Percentiles rank a stretch among this genome's conserved stretches.
phyloP scores from a whole-genome alignment of 352 stramenopile species.

The Phytophthora kernoviae region DNA sequence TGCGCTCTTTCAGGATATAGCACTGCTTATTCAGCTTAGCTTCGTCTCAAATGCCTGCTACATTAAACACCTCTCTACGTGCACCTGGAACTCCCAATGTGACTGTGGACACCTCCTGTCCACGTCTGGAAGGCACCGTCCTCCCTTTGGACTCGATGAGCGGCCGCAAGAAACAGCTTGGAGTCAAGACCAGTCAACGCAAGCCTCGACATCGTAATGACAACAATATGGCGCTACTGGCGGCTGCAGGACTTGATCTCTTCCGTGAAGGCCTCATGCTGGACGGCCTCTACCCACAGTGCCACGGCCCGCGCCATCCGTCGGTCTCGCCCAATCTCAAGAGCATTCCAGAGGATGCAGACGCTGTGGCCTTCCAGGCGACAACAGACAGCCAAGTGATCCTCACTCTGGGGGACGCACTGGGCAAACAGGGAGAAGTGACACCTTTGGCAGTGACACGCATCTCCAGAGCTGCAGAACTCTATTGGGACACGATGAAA shows the following conservation, averaged over 20 bases:
- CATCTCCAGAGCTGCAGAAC: constrained; percentile 46
- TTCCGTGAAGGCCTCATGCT: constrained; percentile 64
- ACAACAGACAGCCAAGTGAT: constrained; percentile 47
- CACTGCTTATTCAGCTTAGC: no score
- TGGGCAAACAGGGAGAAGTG: constrained; percentile 29
- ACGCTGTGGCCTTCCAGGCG: constrained; percentile 13
- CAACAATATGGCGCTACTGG: constrained; percentile 39
- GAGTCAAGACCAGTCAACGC: constrained; percentile 1
- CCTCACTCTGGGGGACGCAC: constrained; percentile 47
- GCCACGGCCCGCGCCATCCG: constrained; percentile 43
- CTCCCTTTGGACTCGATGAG: constrained; percentile 53
- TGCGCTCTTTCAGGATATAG: no score
- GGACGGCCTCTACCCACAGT: constrained; percentile 45
- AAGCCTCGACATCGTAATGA: constrained; percentile 1
- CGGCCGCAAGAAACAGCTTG: constrained; percentile 17
- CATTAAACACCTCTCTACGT: neutral
- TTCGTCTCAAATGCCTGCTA: constrained; percentile 9
- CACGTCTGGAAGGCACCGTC: constrained; percentile 45
- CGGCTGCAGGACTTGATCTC: constrained; percentile 61
- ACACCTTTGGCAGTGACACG: constrained; percentile 36
- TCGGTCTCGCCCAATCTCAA: constrained; percentile 55
- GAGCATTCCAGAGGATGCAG: constrained; percentile 56
- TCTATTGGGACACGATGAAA: constrained; percentile 60
- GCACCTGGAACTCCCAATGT: neutral
- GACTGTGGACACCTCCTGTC: constrained; percentile 17